Evolutionary conservation across 371 early-diverging fungal genomes (phyloP).

Genomic region (Apophysomyces trapeziformis): DNA sequence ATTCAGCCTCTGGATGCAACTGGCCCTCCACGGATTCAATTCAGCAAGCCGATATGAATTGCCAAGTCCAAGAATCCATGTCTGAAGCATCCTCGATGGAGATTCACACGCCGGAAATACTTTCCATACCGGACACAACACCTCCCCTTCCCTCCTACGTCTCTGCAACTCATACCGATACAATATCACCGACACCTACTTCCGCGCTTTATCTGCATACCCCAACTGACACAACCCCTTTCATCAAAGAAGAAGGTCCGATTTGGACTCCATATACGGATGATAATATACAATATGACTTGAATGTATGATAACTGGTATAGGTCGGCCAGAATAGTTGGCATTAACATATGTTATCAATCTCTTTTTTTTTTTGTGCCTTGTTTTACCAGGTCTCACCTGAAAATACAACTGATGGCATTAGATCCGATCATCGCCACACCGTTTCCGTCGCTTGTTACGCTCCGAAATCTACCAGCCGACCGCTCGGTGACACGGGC

Average conservation of each 20-base stretch:
- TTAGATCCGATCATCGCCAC: not conserved
- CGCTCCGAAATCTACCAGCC: not conserved
- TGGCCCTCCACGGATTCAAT: not conserved
- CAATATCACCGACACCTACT: not conserved
- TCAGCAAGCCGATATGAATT: not conserved
- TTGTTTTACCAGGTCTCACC: no score
- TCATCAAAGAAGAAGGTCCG: no score
- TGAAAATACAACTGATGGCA: not conserved
- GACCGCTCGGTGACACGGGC: not conserved
- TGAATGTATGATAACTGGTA: no score
- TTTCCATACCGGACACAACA: constrained; percentile 6
- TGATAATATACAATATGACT: no score
- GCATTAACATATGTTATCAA: no score
- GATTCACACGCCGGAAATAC: constrained; percentile 6
- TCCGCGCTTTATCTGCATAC: not conserved
- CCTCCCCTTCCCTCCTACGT: not conserved
- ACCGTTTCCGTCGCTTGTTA: not conserved
- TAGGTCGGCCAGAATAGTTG: no score
- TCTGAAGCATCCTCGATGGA: constrained; percentile 7
- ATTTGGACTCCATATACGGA: no score
- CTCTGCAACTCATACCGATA: not conserved
- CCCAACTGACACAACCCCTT: not conserved
- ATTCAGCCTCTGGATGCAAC: constrained; percentile 6
- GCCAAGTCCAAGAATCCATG: not conserved
- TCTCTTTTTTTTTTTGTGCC: no score